Evolutionary conservation across 2,329 filamentous ascomycete species (phyloP), one percentile per base, ranked within the genome.

Genomic region (Penicillium sp.): DNA sequence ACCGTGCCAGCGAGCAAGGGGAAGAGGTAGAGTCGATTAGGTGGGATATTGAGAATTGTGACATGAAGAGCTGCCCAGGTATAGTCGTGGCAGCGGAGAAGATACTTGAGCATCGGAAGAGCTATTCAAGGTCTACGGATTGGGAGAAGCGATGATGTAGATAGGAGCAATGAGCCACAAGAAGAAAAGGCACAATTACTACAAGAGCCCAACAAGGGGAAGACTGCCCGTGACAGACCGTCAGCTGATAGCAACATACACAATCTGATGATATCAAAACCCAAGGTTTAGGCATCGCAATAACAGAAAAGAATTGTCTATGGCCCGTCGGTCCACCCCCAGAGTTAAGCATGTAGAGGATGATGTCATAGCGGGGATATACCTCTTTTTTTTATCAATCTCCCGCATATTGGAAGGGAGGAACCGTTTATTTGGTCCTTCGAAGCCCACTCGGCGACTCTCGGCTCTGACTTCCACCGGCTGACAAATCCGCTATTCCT

Each of bases 41-140:
- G 65, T 3, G 67, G 67, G 45, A 69, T 69, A 9, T 67, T 67
- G 58, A 69, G 67, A 49, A 69, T 65, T 30, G 62, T 41, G 47
- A 47, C 31, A 51, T 67, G 67, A 44, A 69, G 64, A 21, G 55
- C 60, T 23, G 54, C 55, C 67, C 67, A 68, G 58, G 62, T 35
- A 47, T 52, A 46, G 54, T 68, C 64, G 58, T 67, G 62, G 31
- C 62, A 64, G 56, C 56, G 60, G 48, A 51, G 45, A 17, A 64
- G 56, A 31, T 51, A 58, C 5, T 26, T 58, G 29, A 55, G 46
- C 56, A 64, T 64, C 41, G 47, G 29, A 19, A 41, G 30, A 31
- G 9, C 23, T 45, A 35, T 13, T 48, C 5, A 35, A 21, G 21
- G 29, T 53, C 51, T 41, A 26, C 7, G n/a, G 35, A 3, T 38